phyloP scores from a whole-genome alignment of 768 basidiomycete genomes.

The Amanita fuliginea region DNA sequence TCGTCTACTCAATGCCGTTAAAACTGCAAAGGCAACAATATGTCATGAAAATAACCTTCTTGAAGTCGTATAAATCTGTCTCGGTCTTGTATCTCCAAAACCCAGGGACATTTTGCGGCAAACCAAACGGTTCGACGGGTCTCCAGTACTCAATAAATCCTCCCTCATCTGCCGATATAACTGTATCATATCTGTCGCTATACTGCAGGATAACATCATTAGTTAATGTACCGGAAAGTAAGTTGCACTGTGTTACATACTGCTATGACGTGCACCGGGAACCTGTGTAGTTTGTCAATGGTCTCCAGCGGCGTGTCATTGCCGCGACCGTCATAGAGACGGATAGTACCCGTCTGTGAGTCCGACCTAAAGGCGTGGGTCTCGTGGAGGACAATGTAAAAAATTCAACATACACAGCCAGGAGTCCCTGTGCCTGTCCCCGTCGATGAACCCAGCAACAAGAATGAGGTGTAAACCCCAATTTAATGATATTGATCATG shows the following conservation, averaged over 20 bases:
- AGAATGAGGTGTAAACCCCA: constrained; percentile 75
- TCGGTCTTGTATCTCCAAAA: constrained; percentile 87
- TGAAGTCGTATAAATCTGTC: constrained; percentile 96
- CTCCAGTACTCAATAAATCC: constrained; percentile 98
- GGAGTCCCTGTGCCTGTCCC: constrained; percentile 76
- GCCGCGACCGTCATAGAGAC: constrained; percentile 89
- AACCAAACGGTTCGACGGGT: constrained; percentile 78
- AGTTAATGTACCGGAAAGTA: neutral
- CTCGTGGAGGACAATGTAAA: neutral
- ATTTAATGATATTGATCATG: constrained; percentile 97
- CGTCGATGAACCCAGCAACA: constrained; percentile 94
- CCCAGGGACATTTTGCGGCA: constrained; percentile 65
- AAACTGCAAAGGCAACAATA: neutral
- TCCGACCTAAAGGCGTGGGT: constrained; percentile 53
- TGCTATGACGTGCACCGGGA: constrained; percentile 85
- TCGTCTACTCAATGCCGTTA: constrained; percentile 41
- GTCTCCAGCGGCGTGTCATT: constrained; percentile 67
- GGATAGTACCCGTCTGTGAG: constrained; percentile 57
- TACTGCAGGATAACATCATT: constrained; percentile 42
- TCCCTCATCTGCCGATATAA: constrained; percentile 88
- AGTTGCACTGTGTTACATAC: constrained; percentile 33
- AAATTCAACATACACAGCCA: constrained; percentile 64
- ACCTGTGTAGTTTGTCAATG: constrained; percentile 69
- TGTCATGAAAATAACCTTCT: constrained; percentile 52
- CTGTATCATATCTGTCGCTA: constrained; percentile 81